Base-by-base conservation (phyloP, 306 rosid species). In the Elaeagnus macrophylla region DNA sequence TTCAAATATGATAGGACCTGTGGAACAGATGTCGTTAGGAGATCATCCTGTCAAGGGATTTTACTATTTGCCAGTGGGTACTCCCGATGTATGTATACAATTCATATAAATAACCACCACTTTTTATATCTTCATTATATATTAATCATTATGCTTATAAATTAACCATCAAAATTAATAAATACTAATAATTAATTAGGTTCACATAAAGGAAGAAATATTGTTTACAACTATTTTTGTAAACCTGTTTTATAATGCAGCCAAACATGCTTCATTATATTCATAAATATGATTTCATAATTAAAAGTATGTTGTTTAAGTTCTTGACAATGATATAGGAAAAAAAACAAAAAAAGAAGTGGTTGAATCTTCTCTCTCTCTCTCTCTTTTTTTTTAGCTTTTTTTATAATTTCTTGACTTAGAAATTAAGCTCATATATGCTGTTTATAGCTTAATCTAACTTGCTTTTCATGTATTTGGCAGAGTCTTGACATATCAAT, bases 1-100 rank as follows among this genome's bases (percentile, higher is more conserved):
- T 17, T 64, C 89, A 12, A 79, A 62, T 25, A 35, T 82, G 67
- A 75, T 82, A 46, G 89, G 85, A 13, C 85, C 85, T 25, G 16
- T 39, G 9, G 83, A 82, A 53, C 66, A 79, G 57, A 66, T 76
- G 85, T 53, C 85, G 65, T 18, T 79, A 35, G 57, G 41, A 40
- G 66, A 76, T 65, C 76, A 75, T 48, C 72, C 78, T 0, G 37
- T 57, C 16, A 73, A 73, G 57, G 77, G 75, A 36, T 25, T 82
- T 9, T 82, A 73, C 45, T 76, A 70, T 48, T 59, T 60, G 1
- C 37, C 71, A 11, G 62, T 61, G 5, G 82, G 82, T 39, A 51
- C 62, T 51, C 85, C 89, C 39, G 80, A 76, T 78, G 89, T 82
- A 81, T 39, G n/a, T 45, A 15, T 12, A 45, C 15, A 3, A 45